A percentile compares a stretch with the other conserved stretches of the same genome.
These are phyloP conservation scores for Aspergillus neoniger DNA, from an alignment of 2,329 filamentous ascomycete genomes.

Conservation along the genomic window DNA sequence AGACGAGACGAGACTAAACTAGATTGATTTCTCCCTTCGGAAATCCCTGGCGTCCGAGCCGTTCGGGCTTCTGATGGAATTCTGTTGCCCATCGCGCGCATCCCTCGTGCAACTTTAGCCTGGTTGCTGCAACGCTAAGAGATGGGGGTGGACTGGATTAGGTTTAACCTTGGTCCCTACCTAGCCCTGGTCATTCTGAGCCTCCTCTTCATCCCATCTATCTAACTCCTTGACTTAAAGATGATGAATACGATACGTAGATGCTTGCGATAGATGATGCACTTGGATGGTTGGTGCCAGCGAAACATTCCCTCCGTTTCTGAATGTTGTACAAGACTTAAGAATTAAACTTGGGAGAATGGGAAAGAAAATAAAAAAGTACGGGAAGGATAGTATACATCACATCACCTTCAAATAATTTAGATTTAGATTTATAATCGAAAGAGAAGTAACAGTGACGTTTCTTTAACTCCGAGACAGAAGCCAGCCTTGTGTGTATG, in stretches of 20 bases:
- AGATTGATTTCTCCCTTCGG: no score
- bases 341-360: no score
- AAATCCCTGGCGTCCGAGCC: not conserved
- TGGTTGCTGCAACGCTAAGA: conserved; percentile 1
- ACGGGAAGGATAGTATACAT: not conserved
- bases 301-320: not conserved
- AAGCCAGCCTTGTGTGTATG: not conserved
- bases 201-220: not conserved
- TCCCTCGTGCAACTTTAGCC: not conserved
- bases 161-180: not conserved
- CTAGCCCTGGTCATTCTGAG: not conserved
- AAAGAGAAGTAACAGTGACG: no score
- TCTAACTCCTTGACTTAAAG: no score
- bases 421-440: no score
- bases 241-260: no score
- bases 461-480: no score
- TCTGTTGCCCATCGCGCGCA: no score
- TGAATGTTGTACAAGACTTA: not conserved
- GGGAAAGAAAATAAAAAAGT: not conserved
- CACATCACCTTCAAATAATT: no score
- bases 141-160: no score
- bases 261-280: not conserved
- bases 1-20: no score
- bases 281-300: conserved; percentile 7
- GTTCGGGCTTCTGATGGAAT: not conserved